These are phyloP conservation scores for Boletus speciosus DNA, from an alignment of 768 basidiomycete species.

Conservation along the genomic window DNA sequence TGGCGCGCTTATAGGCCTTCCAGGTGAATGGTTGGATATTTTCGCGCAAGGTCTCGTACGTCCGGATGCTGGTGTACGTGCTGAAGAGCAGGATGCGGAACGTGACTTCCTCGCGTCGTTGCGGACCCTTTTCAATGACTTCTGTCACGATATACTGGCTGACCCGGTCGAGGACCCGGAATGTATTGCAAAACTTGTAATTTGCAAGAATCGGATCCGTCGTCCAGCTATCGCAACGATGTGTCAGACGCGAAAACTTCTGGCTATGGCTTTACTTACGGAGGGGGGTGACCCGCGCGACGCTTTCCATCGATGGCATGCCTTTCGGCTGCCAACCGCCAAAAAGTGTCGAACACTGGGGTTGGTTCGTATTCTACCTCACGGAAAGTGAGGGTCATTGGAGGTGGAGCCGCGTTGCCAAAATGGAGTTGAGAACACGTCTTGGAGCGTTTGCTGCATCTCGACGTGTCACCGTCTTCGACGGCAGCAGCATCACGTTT, in stretches of 20 bases:
- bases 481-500: slow-evolving; percentile 20
- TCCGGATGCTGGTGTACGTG: slow-evolving; percentile 65
- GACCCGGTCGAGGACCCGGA: slow-evolving; percentile 66
- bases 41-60: slow-evolving; percentile 59
- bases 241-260: slow-evolving; percentile 13
- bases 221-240: slow-evolving; percentile 55
- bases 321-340: slow-evolving; percentile 54
- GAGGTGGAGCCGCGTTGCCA: slow-evolving; percentile 13
- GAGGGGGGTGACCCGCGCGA: slow-evolving; percentile 44
- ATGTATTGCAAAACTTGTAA: slow-evolving; percentile 71
- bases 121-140: slow-evolving; percentile 67
- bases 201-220: slow-evolving; percentile 52
- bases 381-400: slow-evolving; percentile 33
- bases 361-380: slow-evolving; percentile 43
- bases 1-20: slow-evolving; percentile 48
- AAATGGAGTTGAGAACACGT: slow-evolving; percentile 17
- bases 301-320: slow-evolving; percentile 55
- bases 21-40: slow-evolving; percentile 60
- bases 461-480: slow-evolving; percentile 11
- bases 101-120: slow-evolving; percentile 55
- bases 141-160: slow-evolving; percentile 66
- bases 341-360: slow-evolving; percentile 58
- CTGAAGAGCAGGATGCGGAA: slow-evolving; percentile 75
- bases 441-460: slow-evolving; percentile 25
- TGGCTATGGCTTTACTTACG: slow-evolving; percentile 40